Evolutionary conservation across 805 yeast species (phyloP), one percentile per base, ranked within the genome.

Genomic region (Candida coleopterorum): DNA sequence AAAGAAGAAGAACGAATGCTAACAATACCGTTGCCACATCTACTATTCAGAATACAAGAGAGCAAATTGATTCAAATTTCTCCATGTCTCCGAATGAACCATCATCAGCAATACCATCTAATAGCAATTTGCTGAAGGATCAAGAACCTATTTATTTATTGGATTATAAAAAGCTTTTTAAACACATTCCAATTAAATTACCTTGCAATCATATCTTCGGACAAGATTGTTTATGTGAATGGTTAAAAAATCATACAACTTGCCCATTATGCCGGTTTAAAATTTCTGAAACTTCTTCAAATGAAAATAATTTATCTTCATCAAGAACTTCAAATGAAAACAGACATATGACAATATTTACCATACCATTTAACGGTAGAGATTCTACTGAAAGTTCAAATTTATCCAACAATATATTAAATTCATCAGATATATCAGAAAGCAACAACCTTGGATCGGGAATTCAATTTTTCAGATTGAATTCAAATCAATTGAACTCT

Each of bases 191-290:
- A 0, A 68, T 84, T 1, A 64, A 72, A 40, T 68, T 90, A 73
- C 93, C 95, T 0, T 90, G 98, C 57, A 78, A 78, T 7, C 98
- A 90, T 53, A 53, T 79, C 0, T 90, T 93, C 65, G 97, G 98
- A 6, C 72, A 79, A 43, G 73, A 76, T n/a, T 90, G 98, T 63
- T 64, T 88, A 17, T 74, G 69, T 40, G 85, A 82, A 48, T 90
- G 98, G 98, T 73, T 90, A 34, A 74, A 72, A 42, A 62, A 74
- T 17, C 79, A 83, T 48, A 72, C 76, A 21, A 76, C 86, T 2
- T 89, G 97, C 55, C 98, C 98, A 0, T 60, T 90, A 32, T 90
- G 98, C 55, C 77, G 97, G 40, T 66, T 66, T 12, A 63, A 70
- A 15, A 63, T 82, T 2, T 48, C 45, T 9, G 58, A 41, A 68